Base-by-base conservation (phyloP, 1,139 yeast species). In the Kurtzmaniella quercitrusa region DNA sequence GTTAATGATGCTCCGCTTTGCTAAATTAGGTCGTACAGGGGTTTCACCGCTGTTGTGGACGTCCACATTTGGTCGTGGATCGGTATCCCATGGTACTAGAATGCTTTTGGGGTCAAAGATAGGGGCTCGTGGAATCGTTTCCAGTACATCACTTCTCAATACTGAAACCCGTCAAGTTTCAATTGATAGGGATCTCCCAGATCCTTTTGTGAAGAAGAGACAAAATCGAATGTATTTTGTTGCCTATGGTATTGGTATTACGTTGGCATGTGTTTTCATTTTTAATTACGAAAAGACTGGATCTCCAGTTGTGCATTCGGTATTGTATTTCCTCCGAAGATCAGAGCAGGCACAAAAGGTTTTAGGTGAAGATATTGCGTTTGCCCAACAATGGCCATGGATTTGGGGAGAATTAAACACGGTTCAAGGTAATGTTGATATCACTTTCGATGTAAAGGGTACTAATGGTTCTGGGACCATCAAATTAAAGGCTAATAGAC, bases 201-300 rank as follows among this genome's bases (percentile, higher is more conserved):
- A 89, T 56, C 95, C 95, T 2, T 69, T 82, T 46, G 75, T 71
- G 22, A 79, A 75, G 44, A 66, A 71, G 48, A 74, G 72, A 44
- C 67, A 64, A 47, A 77, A 77, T 51, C 68, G 82, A 41, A 55
- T 66, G 36, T 78, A 80, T 44, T 82, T 88, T 54, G 63, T 72
- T 5, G 71, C 72, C 1, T 89, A 88, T 59, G 78, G 81, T 26
- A 61, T 78, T 15, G 78, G 85, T 18, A 84, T 88, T 68, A 76
- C 80, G 8, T 66, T 78, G 6, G 71, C 93, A 5, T 75, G 91
- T 51, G 74, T 76, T 17, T 74, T 86, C 33, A 86, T 89, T 53
- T 83, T 91, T 75, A 89, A 93, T 68, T 91, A 91, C 65, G 98
- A 93, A 59, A 91, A 88, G 61, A 82, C 89, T 19, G 80, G 85